Evolutionary conservation across 805 yeast species (phyloP), one percentile per base, ranked within the genome.

Genomic region (Lipomyces starkeyi): DNA sequence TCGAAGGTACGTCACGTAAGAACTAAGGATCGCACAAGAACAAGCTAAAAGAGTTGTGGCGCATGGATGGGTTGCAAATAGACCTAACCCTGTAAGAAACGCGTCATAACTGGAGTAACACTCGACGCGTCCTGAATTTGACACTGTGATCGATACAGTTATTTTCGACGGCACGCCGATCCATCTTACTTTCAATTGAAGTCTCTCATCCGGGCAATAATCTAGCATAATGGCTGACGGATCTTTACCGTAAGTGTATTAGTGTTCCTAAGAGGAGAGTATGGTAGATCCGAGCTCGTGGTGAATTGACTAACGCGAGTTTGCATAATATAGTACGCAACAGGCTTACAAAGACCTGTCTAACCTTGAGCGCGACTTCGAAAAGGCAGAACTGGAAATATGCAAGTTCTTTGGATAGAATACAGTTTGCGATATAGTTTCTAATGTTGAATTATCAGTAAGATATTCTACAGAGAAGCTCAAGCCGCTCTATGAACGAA

Each of bases 401-500:
- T 32, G 59, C 34, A 35, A 32, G 59, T 17, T 65, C 73, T 58
- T 25, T n/a, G 27, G 22, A 7, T n/a, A 17, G 25, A n/a, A 17
- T 6, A 5, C 3, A 17, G 22, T 4, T 17, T 43, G 20, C 9
- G 11, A 17, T 17, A 17, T 43, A 43, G 1, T 11, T 43, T 43
- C 49, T 43, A n/a, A 43, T 11, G 14, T 43, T n/a, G 49, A 43
- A 22, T 61, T 34, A 22, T 6, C 2, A 71, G 73, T 67, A 43
- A 69, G 65, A 37, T 70, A 62, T 49, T 71, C 71, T 13, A 64
- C 70, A 29, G 66, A 71, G 65, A 67, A 84, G 37, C 83, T 91
- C 7, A 84, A 83, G 70, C 85, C 87, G 22, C 81, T 91, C 7
- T 91, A 86, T 75, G 80, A 76, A 5, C 78, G 83, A 66, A 82